Base-by-base conservation (phyloP, 805 yeast species). In the Hagleromyces aurorensis region DNA sequence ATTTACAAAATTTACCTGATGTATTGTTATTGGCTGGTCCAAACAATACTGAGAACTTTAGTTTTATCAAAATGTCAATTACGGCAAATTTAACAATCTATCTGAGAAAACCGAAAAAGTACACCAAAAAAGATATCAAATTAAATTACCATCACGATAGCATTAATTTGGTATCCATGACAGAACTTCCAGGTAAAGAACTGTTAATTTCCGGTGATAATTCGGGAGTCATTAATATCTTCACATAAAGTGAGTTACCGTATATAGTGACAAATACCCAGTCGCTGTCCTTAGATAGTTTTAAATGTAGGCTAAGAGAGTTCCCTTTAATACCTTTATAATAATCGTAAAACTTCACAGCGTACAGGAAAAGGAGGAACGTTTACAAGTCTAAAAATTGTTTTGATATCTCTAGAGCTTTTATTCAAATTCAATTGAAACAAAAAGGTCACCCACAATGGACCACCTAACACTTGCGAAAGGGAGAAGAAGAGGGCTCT, bases 401-500 rank as follows among this genome's bases (percentile, higher is more conserved):
- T 13, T 11, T 25, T 9, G 8, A 22, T 22, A 11, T 19, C 21
- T n/a, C 9, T 19, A 9, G 9, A 9, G 21, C 12, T 9, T 11
- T 10, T 10, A 22, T 10, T 11, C 13, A 22, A 10, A 9, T n/a
- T 9, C n/a, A n/a, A n/a, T n/a, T n/a, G n/a, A n/a, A n/a, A n/a
- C n/a, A n/a, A n/a, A n/a, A 9, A 16, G 23, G 20, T 27, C 16
- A 21, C 6, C 21, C 16, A 17, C 23, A 19, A 50, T 50, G 57
- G 41, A 43, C 19, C 41, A 37, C 28, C 29, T 50, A 15, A 36
- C 21, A n/a, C 36, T 33, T 29, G 16, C 27, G 16, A 4, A 32
- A 19, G 44, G 49, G 4, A 47, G 59, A 33, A 40, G 37, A 16
- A 50, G 60, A 25, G 58, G 49, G 10, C 41, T 54, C 5, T 50